Percentiles rank a stretch among this genome's conserved stretches.
These are phyloP conservation scores for Penicillium corylophilum DNA, from an alignment of 2,329 filamentous ascomycete species.

Conservation along the genomic window DNA sequence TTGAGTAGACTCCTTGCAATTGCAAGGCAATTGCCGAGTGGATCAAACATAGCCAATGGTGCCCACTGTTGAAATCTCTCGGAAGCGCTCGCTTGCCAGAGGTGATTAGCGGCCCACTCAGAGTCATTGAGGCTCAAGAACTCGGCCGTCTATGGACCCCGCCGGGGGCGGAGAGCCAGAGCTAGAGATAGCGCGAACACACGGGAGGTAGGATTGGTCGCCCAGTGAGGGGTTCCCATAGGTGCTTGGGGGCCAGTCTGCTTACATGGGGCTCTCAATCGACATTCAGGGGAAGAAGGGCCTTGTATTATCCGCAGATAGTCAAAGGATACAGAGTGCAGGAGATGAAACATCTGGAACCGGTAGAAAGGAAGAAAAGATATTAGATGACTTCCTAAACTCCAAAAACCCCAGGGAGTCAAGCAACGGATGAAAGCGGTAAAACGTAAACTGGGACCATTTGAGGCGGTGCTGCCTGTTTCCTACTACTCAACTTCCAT, in stretches of 20 bases:
- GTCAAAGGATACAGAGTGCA: not conserved
- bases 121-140: not conserved
- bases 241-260: not conserved
- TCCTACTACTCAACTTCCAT: not conserved
- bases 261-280: not conserved
- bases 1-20: not conserved
- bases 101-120: not conserved
- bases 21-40: not conserved
- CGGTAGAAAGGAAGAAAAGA: too few relatives aligned
- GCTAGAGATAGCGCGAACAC: not conserved
- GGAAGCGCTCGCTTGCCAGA: not conserved
- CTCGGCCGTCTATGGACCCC: not conserved
- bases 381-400: too few relatives aligned
- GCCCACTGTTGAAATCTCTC: slow-evolving; percentile 36
- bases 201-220: not conserved
- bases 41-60: not conserved
- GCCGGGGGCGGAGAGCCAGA: not conserved
- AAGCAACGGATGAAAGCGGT: not conserved
- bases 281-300: not conserved
- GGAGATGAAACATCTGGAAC: too few relatives aligned
- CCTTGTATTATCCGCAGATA: not conserved
- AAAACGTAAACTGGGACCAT: not conserved
- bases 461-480: slow-evolving; percentile 9
- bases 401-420: too few relatives aligned
- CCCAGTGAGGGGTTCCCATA: not conserved